phyloP scores from a whole-genome alignment of 1,139 yeast species.

The Arxiozyma telluris region DNA sequence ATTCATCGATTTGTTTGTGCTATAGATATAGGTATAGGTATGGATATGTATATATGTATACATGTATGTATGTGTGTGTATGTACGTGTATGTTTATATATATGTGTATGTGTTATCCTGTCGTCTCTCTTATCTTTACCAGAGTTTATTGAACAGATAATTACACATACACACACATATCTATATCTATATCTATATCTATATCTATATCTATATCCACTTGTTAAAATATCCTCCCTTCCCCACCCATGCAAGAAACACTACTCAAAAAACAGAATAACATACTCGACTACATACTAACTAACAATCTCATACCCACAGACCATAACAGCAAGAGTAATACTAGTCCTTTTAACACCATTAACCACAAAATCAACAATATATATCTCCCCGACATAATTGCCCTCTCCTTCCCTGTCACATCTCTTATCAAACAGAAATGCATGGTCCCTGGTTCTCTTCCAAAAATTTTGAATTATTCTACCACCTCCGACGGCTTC shows the following conservation, averaged over 20 bases:
- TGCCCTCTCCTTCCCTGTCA: constrained; percentile 17
- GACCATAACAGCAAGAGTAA: background rate
- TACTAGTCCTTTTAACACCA: background rate
- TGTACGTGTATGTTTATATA: no score
- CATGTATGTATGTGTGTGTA: no score
- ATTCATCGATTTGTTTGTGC: no score
- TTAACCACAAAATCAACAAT: background rate
- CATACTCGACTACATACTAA: constrained; percentile 1
- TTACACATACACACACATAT: no score
- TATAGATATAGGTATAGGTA: no score
- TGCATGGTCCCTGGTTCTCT: constrained; percentile 1
- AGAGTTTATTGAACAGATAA: no score
- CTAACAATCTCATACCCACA: constrained; percentile 1
- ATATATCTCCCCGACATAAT: background rate
- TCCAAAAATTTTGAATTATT: constrained; percentile 10
- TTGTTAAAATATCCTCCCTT: background rate
- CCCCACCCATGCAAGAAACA: background rate
- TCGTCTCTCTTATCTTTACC: no score
- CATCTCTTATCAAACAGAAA: constrained; percentile 14
- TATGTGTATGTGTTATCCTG: no score
- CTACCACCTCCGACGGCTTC: constrained; percentile 16
- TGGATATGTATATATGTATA: no score
- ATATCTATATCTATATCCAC: background rate
- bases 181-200: no score
- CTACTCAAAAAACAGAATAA: constrained; percentile 1